Base-by-base conservation (phyloP, 1,139 yeast genomes). In the Magnusiomyces sp. region DNA sequence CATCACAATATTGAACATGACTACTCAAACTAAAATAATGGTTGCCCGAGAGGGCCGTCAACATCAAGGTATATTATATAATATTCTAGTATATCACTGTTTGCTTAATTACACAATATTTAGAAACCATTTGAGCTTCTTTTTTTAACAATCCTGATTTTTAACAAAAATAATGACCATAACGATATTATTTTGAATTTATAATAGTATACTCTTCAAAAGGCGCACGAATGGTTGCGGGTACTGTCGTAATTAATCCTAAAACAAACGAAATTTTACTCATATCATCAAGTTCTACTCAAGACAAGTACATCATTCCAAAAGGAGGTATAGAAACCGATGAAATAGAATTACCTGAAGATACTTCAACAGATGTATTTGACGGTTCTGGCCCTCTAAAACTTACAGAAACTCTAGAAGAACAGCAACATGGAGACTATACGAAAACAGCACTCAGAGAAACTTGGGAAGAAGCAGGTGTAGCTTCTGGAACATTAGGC, bases 381-480 rank as follows among this genome's bases (percentile, higher is more conserved):
- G n/a, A n/a, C n/a, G n/a, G n/a, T n/a, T n/a, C n/a, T n/a, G n/a
- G n/a, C n/a, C n/a, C n/a, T n/a, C n/a, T n/a, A n/a, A n/a, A n/a
- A n/a, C n/a, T n/a, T n/a, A n/a, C n/a, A n/a, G n/a, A n/a, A n/a
- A n/a, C n/a, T n/a, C n/a, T n/a, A n/a, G n/a, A n/a, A n/a, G n/a
- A n/a, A n/a, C n/a, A n/a, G n/a, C n/a, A n/a, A n/a, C 58, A 58
- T 34, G 59, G 50, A 16, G 60, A 59, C 50, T 64, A 68, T 49
- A 60, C 87, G 6, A 13, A 19, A 5, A 16, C 45, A 13, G 97
- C 97, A 0, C 71, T 76, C 14, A 71, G 99, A 53, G 98, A 92
- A 64, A 86, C 95, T 0, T 92, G 98, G 98, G 98, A 92, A 66
- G 99, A 92, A 66, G 95, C 95, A 0, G 98, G 98, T 0, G 86